phyloP scores from a whole-genome alignment of 495 filamentous ascomycete species.

The Aspergillus ellipticus region DNA sequence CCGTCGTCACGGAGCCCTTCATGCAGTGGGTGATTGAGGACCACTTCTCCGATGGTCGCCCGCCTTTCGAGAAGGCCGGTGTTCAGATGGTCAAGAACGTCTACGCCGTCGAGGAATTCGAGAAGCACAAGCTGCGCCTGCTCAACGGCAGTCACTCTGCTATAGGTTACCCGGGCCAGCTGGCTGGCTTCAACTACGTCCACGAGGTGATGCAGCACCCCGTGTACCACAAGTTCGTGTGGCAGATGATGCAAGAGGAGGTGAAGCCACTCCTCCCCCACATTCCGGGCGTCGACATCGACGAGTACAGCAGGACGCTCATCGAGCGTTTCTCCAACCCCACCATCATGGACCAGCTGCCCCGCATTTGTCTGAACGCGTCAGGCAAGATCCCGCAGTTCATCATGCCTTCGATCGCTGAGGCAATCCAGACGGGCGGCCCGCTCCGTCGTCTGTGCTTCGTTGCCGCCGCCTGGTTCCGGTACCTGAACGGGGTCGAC shows the following conservation, averaged over 20 bases:
- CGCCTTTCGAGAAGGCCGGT: conserved; percentile 44
- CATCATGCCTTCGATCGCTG: conserved; percentile 49
- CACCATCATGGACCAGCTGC: conserved; percentile 45
- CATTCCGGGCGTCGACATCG: conserved; percentile 44
- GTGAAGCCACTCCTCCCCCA: conserved; percentile 43
- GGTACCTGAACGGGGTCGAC: conserved; percentile 41
- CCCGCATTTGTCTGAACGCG: conserved; percentile 42
- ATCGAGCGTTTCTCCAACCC: conserved; percentile 49
- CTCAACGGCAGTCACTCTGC: conserved; percentile 47
- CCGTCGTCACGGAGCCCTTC: conserved; percentile 48
- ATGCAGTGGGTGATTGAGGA: conserved; percentile 50
- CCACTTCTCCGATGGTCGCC: conserved; percentile 44
- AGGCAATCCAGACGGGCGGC: conserved; percentile 41
- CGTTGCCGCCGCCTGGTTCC: conserved; percentile 45
- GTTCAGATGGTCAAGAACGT: conserved; percentile 46
- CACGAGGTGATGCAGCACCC: conserved; percentile 46
- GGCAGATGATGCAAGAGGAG: conserved; percentile 50
- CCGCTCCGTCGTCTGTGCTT: conserved; percentile 45
- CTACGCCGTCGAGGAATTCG: conserved; percentile 43
- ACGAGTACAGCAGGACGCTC: conserved; percentile 43
- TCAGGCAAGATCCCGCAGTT: conserved; percentile 50
- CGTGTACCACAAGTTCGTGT: conserved; percentile 35
- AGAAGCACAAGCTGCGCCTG: conserved; percentile 49
- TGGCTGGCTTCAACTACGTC: conserved; percentile 45
- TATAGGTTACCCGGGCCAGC: conserved; percentile 42